Evolutionary conservation across 2,329 filamentous ascomycete genomes (phyloP).

Genomic region (Xylariaceae sp.): DNA sequence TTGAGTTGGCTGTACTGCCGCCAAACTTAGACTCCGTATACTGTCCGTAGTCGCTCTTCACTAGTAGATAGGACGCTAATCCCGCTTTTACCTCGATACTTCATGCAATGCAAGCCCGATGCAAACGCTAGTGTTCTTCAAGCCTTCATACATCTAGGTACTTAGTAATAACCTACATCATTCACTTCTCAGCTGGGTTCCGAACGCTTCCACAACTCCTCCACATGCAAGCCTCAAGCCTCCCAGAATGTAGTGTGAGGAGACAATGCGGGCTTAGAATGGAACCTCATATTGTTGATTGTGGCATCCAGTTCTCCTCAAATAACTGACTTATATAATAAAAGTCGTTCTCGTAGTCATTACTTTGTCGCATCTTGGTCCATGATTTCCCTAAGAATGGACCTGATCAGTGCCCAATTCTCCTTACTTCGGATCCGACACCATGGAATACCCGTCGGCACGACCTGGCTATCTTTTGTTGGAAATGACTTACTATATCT

Average conservation of each 20-base stretch:
- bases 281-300: conserved; percentile 44
- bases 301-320: conserved; percentile 59
- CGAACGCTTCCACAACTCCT: conserved; percentile 7
- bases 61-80: not conserved
- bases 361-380: conserved; percentile 51
- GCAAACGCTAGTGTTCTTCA: conserved; percentile 13
- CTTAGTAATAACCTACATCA: conserved; percentile 10
- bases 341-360: conserved; percentile 60
- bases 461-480: too few relatives aligned
- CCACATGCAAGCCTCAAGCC: conserved; percentile 14
- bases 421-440: too few relatives aligned
- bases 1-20: too few relatives aligned
- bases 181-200: conserved; percentile 11
- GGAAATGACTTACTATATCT: conserved; percentile 49
- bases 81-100: conserved; percentile 9
- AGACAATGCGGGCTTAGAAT: not conserved
- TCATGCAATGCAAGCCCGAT: conserved; percentile 17
- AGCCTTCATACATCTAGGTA: conserved; percentile 21
- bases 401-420: conserved; percentile 16
- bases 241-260: conserved; percentile 4
- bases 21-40: too few relatives aligned
- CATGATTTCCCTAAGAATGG: conserved; percentile 47
- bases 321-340: conserved; percentile 67
- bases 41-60: conserved; percentile 1
- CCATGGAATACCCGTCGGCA: too few relatives aligned